Conservation (phyloP, 805 yeast species). For the Kregervanrija pseudodelftensis region DNA sequence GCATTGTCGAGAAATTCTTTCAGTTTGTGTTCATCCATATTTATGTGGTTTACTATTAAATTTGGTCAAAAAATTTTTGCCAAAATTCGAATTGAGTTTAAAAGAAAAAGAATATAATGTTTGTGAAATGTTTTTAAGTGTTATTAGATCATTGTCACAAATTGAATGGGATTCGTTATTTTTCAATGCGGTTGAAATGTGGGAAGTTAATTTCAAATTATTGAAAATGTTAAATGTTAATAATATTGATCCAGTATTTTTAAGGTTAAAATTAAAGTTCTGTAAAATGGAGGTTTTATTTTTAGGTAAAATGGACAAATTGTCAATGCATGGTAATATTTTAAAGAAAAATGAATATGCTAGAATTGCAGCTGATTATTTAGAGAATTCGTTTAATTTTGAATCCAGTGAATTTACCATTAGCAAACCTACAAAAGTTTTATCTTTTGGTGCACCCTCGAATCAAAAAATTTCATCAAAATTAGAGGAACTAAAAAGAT, state of each 20-base stretch:
- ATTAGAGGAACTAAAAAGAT: conserved; percentile 14
- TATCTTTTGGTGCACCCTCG: conserved; percentile 1
- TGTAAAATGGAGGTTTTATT: conserved; percentile 26
- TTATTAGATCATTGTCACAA: conserved; percentile 22
- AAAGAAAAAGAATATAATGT: conserved; percentile 16
- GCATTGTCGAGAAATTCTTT: conserved; percentile 62
- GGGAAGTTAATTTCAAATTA: conserved; percentile 21
- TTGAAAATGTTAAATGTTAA: conserved; percentile 17
- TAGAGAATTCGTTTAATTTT: conserved; percentile 26
- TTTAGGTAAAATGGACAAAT: conserved; percentile 19
- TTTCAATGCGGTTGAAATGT: conserved; percentile 19
- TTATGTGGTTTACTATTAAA: conserved; percentile 20
- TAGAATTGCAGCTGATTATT: conserved; percentile 26
- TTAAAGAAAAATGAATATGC: conserved; percentile 27
- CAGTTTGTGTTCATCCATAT: conserved; percentile 40
- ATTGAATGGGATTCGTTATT: conserved; percentile 21
- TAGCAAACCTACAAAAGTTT: conserved; percentile 1
- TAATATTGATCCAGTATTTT: conserved; percentile 16
- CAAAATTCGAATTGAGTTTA: conserved; percentile 20
- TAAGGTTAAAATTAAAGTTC: conserved; percentile 24
- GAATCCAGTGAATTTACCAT: not conserved
- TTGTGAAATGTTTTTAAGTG: conserved; percentile 24
- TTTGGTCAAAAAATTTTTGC: conserved; percentile 15
- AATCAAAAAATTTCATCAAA: conserved; percentile 6
- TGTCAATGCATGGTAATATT: conserved; percentile 25